phyloP scores from a whole-genome alignment of 352 stramenopile species.

The Aphanomyces euteiches region DNA sequence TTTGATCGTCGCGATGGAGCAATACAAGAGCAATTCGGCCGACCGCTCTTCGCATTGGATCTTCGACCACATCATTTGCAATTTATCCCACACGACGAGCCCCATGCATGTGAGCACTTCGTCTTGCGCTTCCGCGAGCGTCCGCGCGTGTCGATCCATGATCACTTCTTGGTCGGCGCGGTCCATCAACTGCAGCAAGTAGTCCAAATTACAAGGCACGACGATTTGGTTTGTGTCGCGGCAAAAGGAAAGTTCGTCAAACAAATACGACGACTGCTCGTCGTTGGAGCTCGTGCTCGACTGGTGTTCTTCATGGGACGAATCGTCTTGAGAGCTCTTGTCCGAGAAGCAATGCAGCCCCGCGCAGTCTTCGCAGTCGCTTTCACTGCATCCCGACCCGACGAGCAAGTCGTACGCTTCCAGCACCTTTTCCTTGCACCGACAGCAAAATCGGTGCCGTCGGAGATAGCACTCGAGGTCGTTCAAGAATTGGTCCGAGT shows the following conservation, averaged over 20 bases:
- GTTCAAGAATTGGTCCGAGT: slow-evolving; percentile 83
- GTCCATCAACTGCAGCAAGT: slow-evolving; percentile 80
- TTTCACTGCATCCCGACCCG: slow-evolving; percentile 76
- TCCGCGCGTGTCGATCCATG: slow-evolving; percentile 73
- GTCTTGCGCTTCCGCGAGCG: slow-evolving; percentile 80
- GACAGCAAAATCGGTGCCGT: slow-evolving; percentile 82
- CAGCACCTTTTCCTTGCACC: slow-evolving; percentile 85
- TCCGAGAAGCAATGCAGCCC: slow-evolving; percentile 56
- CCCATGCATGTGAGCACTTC: slow-evolving; percentile 83
- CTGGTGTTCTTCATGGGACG: slow-evolving; percentile 27
- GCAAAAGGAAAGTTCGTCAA: slow-evolving; percentile 81
- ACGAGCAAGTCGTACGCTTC: slow-evolving; percentile 85
- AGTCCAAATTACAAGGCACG: slow-evolving; percentile 81
- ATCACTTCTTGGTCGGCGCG: slow-evolving; percentile 79
- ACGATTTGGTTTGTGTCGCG: slow-evolving; percentile 77
- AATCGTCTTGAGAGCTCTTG: slow-evolving; percentile 27
- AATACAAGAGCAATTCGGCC: slow-evolving; percentile 78
- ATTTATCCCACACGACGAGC: slow-evolving; percentile 87
- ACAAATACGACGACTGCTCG: slow-evolving; percentile 77
- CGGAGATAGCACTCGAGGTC: slow-evolving; percentile 81
- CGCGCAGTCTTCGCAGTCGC: slow-evolving; percentile 82
- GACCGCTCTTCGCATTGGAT: slow-evolving; percentile 67
- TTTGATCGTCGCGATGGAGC: slow-evolving; percentile 63
- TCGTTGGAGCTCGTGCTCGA: slow-evolving; percentile 54
- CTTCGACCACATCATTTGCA: slow-evolving; percentile 80